Evolutionary conservation across 2,329 filamentous ascomycete species (phyloP), one percentile per base, ranked within the genome.

Genomic region (Pezicula rhizophila): DNA sequence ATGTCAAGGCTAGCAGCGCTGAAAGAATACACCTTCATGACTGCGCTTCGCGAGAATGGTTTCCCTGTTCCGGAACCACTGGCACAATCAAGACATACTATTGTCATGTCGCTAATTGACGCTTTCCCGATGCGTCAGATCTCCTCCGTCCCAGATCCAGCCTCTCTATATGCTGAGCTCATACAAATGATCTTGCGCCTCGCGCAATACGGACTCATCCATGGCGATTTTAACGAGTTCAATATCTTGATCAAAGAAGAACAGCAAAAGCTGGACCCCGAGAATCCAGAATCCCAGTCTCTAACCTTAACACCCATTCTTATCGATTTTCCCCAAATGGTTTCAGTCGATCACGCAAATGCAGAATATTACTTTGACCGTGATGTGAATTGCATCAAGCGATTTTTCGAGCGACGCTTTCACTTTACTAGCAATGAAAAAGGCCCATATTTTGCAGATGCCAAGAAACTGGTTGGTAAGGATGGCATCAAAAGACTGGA

Each of bases 161-260:
- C 89, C 2, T 72, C 72, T n/a, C 76, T 99, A 5, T 99, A 99
- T 65, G 84, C 84, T n/a, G 89, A 97, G 52, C 74, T 99, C 31
- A 95, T 99, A 62, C 78, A 82, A 38, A 79, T 96, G 59, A 89
- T 99, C 48, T 73, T 99, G 39, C 80, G 84, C 25, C 76, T 99
- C 37, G 92, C 93, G 5, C 82, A 82, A 53, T 83, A 91, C 58
- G 93, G 93, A 6, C 73, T 99, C 42, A 99, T 99, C 53, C 93
- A 99, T 65, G 93, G 93, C 53, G 93, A 99, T 66, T 99, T 95
- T 73, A 99, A 99, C 72, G 95, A 99, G 68, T 99, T 99, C 77
- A 99, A 99, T 67, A 92, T 99, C 55, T 74, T 99, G 31, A 84
- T 99, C 65, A 89, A 93, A 64, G 92, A 97, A 66, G 80, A 75